Conservation (phyloP, 208 protist genomes). For the Vickermania spadyakhi region DNA sequence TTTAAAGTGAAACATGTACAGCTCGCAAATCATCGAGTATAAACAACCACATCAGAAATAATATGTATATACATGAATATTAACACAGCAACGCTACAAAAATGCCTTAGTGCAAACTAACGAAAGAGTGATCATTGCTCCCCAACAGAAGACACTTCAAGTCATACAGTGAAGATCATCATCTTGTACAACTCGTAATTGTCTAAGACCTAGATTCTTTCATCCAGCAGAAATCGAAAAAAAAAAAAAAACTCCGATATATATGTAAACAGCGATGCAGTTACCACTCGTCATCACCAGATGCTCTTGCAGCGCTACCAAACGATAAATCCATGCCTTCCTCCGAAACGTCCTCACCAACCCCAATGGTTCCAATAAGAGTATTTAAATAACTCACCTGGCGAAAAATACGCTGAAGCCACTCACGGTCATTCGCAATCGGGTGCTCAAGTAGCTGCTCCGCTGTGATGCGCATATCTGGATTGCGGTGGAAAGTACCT, state of each 20-base stretch:
- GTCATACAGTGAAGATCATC: too few relatives aligned
- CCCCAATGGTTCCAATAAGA: background rate
- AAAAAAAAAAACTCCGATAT: background rate
- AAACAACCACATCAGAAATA: too few relatives aligned
- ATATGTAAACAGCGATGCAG: background rate
- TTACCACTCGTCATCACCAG: background rate
- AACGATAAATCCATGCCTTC: background rate
- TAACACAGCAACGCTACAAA: too few relatives aligned
- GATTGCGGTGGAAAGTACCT: constrained; percentile 52
- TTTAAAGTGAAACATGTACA: too few relatives aligned
- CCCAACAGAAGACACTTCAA: too few relatives aligned
- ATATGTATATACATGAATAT: too few relatives aligned
- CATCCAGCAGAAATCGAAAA: too few relatives aligned
- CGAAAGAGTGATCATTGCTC: too few relatives aligned
- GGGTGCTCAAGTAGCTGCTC: constrained; percentile 67
- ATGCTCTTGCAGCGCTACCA: background rate
- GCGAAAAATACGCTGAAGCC: constrained; percentile 50
- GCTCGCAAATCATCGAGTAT: too few relatives aligned
- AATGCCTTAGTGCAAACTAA: too few relatives aligned
- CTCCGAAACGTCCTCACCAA: background rate
- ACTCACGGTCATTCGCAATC: constrained; percentile 65
- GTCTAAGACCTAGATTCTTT: too few relatives aligned
- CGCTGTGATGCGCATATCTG: constrained; percentile 56
- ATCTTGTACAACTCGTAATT: too few relatives aligned
- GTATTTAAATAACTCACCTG: constrained; percentile 23